Base-by-base conservation (phyloP, 805 yeast genomes). In the Saccharomycopsis fermentans region DNA sequence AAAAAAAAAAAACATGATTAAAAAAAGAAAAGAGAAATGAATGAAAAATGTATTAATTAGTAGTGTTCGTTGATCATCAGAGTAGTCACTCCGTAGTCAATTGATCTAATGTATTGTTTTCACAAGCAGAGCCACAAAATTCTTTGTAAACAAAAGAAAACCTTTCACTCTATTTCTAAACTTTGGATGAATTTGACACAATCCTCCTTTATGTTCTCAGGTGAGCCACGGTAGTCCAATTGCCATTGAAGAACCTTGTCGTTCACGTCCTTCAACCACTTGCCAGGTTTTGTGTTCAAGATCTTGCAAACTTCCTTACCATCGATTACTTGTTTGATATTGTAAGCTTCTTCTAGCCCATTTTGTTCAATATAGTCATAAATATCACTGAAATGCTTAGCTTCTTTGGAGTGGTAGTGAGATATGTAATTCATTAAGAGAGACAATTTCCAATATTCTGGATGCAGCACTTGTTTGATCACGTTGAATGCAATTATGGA, bases 211-310 rank as follows among this genome's bases (percentile, higher is more conserved):
- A 73, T 62, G 62, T 64, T 79, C 16, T 72, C 77, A 50, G 84
- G 60, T 67, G 90, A 78, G 27, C 86, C 86, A 1, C 78, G 81
- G 65, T 90, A 70, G 63, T 85, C 90, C 57, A 91, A 73, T 71
- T 91, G 97, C 90, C 91, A 87, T 19, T 76, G 70, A 35, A 89
- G 69, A 5, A 87, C 76, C 52, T 77, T 70, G 6, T 81, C 81
- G 59, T 81, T 77, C 8, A 83, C 70, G 8, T 70, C 70, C 8
- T 81, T 75, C 78, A 92, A 76, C 97, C 97, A 90, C 5, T 91
- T 90, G 0, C 99, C 99, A 0, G 92, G 88, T 66, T 85, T 86
- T 58, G 74, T 73, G 24, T 76, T 71, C 32, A 87, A 69, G 21
- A 74, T 69, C 50, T 73, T 70, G 55, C 79, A 72, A 52, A 92